Evolutionary conservation across 345 rosid genomes (phyloP).

Genomic region (Salix arbutifolia): DNA sequence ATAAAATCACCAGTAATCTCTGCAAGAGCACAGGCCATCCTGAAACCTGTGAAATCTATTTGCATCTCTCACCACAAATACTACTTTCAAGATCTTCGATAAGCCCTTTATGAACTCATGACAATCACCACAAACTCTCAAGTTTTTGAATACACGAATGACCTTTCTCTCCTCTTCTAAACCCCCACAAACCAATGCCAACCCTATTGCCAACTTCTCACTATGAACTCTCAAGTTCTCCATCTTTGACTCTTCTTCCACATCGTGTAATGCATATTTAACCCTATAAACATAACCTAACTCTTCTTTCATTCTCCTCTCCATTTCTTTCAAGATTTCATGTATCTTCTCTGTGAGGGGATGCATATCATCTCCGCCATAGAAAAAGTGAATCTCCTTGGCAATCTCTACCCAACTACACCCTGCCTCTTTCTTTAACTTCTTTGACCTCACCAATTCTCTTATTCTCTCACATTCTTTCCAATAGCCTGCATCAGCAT

Average conservation of each 20-base stretch:
- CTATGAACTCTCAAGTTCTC: conserved; percentile 78
- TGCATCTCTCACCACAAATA: conserved; percentile 72
- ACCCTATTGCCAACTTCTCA: conserved; percentile 80
- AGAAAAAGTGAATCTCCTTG: conserved; percentile 59
- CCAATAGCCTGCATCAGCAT: conserved; percentile 72
- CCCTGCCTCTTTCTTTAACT: conserved; percentile 69
- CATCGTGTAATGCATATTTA: conserved; percentile 55
- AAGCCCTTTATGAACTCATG: conserved; percentile 75
- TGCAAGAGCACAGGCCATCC: conserved; percentile 62
- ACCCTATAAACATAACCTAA: conserved; percentile 50
- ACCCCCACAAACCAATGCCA: conserved; percentile 53
- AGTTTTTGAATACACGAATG: conserved; percentile 70
- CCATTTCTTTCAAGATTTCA: conserved; percentile 52
- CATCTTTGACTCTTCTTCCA: conserved; percentile 73
- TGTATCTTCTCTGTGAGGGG: conserved; percentile 46
- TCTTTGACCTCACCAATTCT: conserved; percentile 42
- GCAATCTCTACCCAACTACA: conserved; percentile 85
- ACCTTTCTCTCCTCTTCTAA: conserved; percentile 33
- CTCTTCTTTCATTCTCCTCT: conserved; percentile 63
- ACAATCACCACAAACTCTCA: conserved; percentile 79
- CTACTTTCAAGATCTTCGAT: conserved; percentile 46
- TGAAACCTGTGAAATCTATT: conserved; percentile 73
- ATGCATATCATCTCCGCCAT: conserved; percentile 55
- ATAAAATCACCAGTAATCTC: conserved; percentile 54
- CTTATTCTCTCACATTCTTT: conserved; percentile 54